Conservation (phyloP, 1,284 basidiomycete species). For the Binderoboletus segoi region DNA sequence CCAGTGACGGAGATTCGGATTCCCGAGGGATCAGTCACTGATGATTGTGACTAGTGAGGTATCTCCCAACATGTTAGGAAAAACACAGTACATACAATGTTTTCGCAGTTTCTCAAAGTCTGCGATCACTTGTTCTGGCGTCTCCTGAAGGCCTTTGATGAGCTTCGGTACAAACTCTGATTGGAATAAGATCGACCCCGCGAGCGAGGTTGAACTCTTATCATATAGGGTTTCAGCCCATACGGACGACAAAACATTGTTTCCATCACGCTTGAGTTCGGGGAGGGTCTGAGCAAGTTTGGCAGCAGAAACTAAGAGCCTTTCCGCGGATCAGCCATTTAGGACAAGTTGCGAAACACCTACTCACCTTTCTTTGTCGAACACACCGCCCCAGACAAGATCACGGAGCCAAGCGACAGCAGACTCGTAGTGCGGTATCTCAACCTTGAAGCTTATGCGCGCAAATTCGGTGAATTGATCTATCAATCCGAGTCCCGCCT, state of each 20-base stretch:
- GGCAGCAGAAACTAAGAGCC: conserved; percentile 83
- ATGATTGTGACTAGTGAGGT: conserved; percentile 3
- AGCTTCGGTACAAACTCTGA: conserved; percentile 82
- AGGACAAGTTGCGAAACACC: not conserved
- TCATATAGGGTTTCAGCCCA: conserved; percentile 72
- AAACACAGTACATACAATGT: conserved; percentile 52
- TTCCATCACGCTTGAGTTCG: conserved; percentile 90
- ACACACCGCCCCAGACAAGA: conserved; percentile 81
- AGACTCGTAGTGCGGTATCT: conserved; percentile 77
- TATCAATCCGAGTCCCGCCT: conserved; percentile 71
- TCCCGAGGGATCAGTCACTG: conserved; percentile 80
- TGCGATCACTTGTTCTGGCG: conserved; percentile 70
- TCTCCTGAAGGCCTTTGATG: conserved; percentile 72
- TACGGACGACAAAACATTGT: conserved; percentile 76
- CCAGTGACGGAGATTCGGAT: conserved; percentile 89
- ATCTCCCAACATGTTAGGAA: not conserved
- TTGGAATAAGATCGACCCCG: conserved; percentile 74
- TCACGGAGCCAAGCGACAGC: conserved; percentile 91
- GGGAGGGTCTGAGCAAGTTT: conserved; percentile 94
- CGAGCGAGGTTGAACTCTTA: conserved; percentile 73
- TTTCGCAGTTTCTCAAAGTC: conserved; percentile 76
- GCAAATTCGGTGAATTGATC: conserved; percentile 76
- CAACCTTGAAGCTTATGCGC: conserved; percentile 83
- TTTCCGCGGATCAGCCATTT: conserved; percentile 34
- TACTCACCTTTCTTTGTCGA: conserved; percentile 79